Evolutionary conservation across 495 filamentous ascomycete genomes (phyloP), one percentile per base, ranked within the genome.

Genomic region (Xylaria scruposa): DNA sequence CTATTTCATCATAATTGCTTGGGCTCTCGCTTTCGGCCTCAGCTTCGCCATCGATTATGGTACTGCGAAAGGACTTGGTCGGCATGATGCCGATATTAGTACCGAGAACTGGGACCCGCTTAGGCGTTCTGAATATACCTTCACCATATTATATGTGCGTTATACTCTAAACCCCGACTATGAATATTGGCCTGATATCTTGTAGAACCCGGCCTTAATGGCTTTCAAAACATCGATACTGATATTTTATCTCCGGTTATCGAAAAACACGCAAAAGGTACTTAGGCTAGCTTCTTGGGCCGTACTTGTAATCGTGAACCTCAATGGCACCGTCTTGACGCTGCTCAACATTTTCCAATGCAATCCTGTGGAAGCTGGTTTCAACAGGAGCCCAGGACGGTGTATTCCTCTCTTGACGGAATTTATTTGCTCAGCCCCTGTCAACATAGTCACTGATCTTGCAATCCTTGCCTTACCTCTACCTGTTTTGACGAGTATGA

Each of bases 291-390:
- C 88, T 3, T 93, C 91, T 29, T 91, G 92, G 83, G 85, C 83
- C 21, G 92, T 92, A 3, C 80, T 97, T 7, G 79, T 82, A 42
- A 88, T 94, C 19, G 94, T 96, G 63, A 95, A 95, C 76, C 79
- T 87, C 3, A 92, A 91, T 26, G 95, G 95, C 9, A 74, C 91
- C 6, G 91, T 93, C 13, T 83, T 98, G 74, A 96, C 93, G 3
- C 84, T 97, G 53, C 83, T 97, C 79, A 97, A 95, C 78, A 89
- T 95, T 75, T 93, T 97, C 73, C 95, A 97, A 83, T 98, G 95
- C 79, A 80, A 79, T n/a, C 95, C 95, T 4, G 79, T 94, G 58
- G 72, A 78, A 44, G 91, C 91, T 54, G 90, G 87, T 7, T 93
- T 79, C 82, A 85, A 77, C 80, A 84, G 67, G 33, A 81, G 75